Base-by-base conservation (phyloP, 2,329 filamentous ascomycete genomes). In the Pseudopithomyces chartarum region DNA sequence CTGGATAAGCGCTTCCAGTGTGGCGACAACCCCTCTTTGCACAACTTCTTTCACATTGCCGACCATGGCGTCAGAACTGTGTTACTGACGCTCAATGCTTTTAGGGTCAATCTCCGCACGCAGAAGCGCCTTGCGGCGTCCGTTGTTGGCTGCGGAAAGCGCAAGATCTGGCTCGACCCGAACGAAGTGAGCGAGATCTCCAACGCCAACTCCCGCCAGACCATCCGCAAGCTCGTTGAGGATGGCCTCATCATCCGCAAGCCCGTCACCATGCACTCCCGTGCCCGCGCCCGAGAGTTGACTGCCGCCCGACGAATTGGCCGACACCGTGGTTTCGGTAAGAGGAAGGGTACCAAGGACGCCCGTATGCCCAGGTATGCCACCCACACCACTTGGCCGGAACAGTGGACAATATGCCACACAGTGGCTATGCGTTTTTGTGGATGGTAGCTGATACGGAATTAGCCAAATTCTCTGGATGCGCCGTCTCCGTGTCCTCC, bases 241-340 rank as follows among this genome's bases (percentile, higher is more conserved):
- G 96, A 99, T 96, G 96, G 95, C 85, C 91, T 99, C 81, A 99
- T 99, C 85, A 99, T 99, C 88, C 91, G 91, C 87, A 99, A 99
- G 90, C 96, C 96, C 79, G 93, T 97, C 79, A 97, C 94, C 79
- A 97, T 97, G 92, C 95, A 99, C 91, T 98, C 95, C 74, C 91
- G 96, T 84, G 88, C 91, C 76, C 92, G 95, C 78, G 95, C 95
- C 78, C 91, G 96, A 77, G 93, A 95, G 83, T 87, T 99, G 81
- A 96, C 90, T 82, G 91, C 91, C 68, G 91, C 95, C 80, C 90
- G 95, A 84, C 87, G 93, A 79, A 93, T 96, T 79, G 95, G 95
- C 79, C 88, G 95, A 84, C 95, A 99, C 88, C 90, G 95, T 83
- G 95, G 95, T 80, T 97, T 97, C 86, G 95, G 95, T 91, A 99